Percentiles rank a stretch among this genome's conserved stretches.
Evolutionary conservation across 306 rosid species (phyloP).

Genomic region (Heteromeles arbutifolia): DNA sequence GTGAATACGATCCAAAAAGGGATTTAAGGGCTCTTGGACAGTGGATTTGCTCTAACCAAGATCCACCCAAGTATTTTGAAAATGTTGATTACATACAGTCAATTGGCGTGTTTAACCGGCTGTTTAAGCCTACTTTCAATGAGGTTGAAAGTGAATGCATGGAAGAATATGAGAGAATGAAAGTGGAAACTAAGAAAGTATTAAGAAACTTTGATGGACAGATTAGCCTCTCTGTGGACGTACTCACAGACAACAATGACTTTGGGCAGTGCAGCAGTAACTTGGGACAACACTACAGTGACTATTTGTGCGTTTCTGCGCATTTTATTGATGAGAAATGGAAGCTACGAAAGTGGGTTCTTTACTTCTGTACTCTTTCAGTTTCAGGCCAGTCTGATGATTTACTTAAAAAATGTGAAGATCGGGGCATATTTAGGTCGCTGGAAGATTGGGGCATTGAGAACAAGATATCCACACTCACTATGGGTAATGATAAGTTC

Average conservation of each 20-base stretch:
- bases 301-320: neutral
- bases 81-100: neutral
- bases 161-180: neutral
- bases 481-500: neutral
- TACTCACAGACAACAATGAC: neutral
- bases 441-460: slow-evolving; percentile 1
- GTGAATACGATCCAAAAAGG: neutral
- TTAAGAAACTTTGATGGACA: slow-evolving; percentile 5
- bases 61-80: neutral
- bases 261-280: no score
- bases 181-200: neutral
- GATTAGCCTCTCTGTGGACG: slow-evolving; percentile 6
- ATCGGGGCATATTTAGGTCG: neutral
- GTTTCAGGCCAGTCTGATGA: neutral
- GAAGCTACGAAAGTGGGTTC: slow-evolving; percentile 6
- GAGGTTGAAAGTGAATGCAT: neutral
- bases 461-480: slow-evolving; percentile 6
- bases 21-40: neutral
- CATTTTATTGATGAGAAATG: slow-evolving; percentile 11
- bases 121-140: slow-evolving; percentile 2
- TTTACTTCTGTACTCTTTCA: neutral
- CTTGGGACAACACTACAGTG: neutral
- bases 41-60: neutral
- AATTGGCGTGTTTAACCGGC: neutral
- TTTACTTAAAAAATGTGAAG: neutral